Conservation (phyloP, 1,139 yeast genomes). For the Hyphopichia wangnamkhiaoensis region DNA sequence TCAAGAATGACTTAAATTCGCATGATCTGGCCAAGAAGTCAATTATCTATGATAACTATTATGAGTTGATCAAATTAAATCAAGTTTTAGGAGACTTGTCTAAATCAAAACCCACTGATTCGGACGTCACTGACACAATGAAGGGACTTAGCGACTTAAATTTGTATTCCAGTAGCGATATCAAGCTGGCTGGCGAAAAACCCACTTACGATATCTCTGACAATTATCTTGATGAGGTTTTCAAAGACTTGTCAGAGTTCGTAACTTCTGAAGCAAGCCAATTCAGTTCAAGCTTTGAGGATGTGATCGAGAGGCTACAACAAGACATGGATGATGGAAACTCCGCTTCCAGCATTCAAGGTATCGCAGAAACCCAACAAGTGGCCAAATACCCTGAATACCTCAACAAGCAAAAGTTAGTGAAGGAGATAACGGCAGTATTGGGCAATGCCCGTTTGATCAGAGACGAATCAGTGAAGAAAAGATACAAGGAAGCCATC, state of each 20-base stretch:
- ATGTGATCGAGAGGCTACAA: slow-evolving; percentile 24
- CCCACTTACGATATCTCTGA: slow-evolving; percentile 9
- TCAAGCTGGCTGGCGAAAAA: slow-evolving; percentile 2
- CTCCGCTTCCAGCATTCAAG: slow-evolving; percentile 25
- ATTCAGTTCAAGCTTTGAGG: slow-evolving; percentile 31
- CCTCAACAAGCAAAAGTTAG: slow-evolving; percentile 15
- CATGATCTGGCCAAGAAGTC: slow-evolving; percentile 47
- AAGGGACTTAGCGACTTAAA: background rate
- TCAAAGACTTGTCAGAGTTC: slow-evolving; percentile 29
- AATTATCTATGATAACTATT: slow-evolving; percentile 49
- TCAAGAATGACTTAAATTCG: slow-evolving; percentile 33
- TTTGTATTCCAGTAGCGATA: background rate
- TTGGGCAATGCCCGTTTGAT: slow-evolving; percentile 8
- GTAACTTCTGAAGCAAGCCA: slow-evolving; percentile 21
- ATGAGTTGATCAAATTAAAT: slow-evolving; percentile 45
- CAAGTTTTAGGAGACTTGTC: slow-evolving; percentile 35
- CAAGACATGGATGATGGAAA: slow-evolving; percentile 16
- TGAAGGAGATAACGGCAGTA: slow-evolving; percentile 20
- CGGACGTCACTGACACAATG: slow-evolving; percentile 1
- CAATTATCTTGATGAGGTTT: slow-evolving; percentile 25
- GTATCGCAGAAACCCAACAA: slow-evolving; percentile 12
- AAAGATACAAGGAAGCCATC: slow-evolving; percentile 12
- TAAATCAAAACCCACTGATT: slow-evolving; percentile 15
- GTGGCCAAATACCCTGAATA: slow-evolving; percentile 11
- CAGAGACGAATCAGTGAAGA: slow-evolving; percentile 8